phyloP scores from a whole-genome alignment of 2,329 filamentous ascomycete genomes.

The Emmonsiellopsis sp. region DNA sequence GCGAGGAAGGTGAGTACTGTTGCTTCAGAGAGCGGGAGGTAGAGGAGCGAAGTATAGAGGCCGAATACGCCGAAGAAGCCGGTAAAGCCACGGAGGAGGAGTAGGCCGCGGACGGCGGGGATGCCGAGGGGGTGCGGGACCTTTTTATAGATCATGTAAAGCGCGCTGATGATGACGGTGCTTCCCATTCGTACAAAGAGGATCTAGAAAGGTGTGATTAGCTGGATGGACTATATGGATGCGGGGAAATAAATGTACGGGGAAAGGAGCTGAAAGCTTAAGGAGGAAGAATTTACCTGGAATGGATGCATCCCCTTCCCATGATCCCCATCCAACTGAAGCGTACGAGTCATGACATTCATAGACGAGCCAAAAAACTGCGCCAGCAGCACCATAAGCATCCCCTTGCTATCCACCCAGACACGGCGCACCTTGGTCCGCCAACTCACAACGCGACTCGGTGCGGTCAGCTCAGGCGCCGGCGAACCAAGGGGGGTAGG shows the following conservation, averaged over 20 bases:
- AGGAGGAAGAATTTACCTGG: conserved; percentile 37
- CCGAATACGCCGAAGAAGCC: conserved; percentile 75
- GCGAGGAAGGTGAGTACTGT: conserved; percentile 83
- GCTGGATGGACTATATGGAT: neutral
- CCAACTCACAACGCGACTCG: conserved; percentile 9
- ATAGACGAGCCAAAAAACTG: conserved; percentile 78
- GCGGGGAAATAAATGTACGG: neutral
- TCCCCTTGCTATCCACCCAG: conserved; percentile 61
- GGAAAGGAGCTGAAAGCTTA: neutral
- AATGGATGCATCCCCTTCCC: conserved; percentile 69
- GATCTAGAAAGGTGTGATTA: conserved; percentile 37
- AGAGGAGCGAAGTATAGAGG: conserved; percentile 65
- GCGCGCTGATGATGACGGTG: conserved; percentile 55
- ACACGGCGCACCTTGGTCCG: conserved; percentile 16
- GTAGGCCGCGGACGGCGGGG: conserved; percentile 55
- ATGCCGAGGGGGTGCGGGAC: conserved; percentile 62
- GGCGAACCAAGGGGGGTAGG: neutral
- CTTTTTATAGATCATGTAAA: conserved; percentile 64
- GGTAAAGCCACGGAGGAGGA: conserved; percentile 57
- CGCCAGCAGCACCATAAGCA: conserved; percentile 61
- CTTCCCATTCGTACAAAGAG: conserved; percentile 71
- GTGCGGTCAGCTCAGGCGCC: neutral
- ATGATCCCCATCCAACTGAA: conserved; percentile 59
- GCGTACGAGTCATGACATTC: conserved; percentile 69
- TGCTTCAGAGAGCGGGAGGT: conserved; percentile 75